Evolutionary conservation across 2,329 filamentous ascomycete species (phyloP).

Genomic region (Karstenula rhodostoma): DNA sequence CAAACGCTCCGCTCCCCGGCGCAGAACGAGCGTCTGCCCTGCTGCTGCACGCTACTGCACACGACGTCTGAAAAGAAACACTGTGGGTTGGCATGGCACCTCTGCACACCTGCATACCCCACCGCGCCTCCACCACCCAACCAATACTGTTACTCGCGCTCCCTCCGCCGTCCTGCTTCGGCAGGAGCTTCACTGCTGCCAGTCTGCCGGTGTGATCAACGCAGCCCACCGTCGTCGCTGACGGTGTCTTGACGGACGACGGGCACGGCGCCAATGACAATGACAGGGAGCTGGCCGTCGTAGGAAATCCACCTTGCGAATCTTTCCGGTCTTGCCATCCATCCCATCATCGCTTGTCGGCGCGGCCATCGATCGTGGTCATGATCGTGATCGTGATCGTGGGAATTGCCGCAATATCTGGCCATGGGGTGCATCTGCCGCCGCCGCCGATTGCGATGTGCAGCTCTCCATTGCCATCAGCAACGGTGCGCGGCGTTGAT

Average conservation of each 20-base stretch:
- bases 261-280: neutral
- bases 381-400: slow-evolving; percentile 13
- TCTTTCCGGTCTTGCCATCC: neutral
- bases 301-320: neutral
- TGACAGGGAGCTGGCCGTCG: neutral
- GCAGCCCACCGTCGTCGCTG: slow-evolving; percentile 1
- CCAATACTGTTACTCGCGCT: slow-evolving; percentile 23
- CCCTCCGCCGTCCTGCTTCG: slow-evolving; percentile 26
- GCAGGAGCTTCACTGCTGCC: slow-evolving; percentile 29
- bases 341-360: slow-evolving; percentile 2
- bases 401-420: slow-evolving; percentile 2
- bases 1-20: slow-evolving; percentile 9
- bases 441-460: slow-evolving; percentile 9
- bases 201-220: neutral
- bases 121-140: slow-evolving; percentile 29
- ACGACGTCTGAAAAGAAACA: slow-evolving; percentile 25
- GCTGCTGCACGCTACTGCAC: slow-evolving; percentile 32
- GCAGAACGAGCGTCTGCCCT: slow-evolving; percentile 21
- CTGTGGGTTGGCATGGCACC: slow-evolving; percentile 25
- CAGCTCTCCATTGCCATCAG: slow-evolving; percentile 11
- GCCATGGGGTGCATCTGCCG: slow-evolving; percentile 9
- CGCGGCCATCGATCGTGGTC: neutral
- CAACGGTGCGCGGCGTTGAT: slow-evolving; percentile 35
- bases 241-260: slow-evolving; percentile 9
- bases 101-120: slow-evolving; percentile 35